These are phyloP conservation scores for Yamagishiella unicocca DNA, from an alignment of 139 green algal genomes.

Conservation along the genomic window DNA sequence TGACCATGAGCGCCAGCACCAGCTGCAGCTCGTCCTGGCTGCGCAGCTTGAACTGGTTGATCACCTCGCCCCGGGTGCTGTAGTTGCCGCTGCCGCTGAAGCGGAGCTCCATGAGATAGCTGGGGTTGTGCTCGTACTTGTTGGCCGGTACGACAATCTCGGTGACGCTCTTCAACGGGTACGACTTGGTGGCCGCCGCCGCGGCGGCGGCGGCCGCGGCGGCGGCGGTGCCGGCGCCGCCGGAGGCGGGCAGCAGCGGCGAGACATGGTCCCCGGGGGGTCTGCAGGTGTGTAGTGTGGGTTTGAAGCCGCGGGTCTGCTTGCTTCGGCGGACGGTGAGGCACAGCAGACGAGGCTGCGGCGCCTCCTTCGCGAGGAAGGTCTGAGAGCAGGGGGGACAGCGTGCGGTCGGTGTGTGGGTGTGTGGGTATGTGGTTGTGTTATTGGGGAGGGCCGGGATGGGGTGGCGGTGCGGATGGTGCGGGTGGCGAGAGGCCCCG, in stretches of 20 bases:
- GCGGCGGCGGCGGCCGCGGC: neutral
- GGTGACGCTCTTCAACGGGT: conserved; percentile 26
- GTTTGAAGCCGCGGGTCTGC: conserved; percentile 37
- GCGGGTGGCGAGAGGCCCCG: too few relatives aligned
- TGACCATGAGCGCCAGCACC: conserved; percentile 17
- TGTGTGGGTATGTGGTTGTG: too few relatives aligned
- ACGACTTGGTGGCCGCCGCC: neutral
- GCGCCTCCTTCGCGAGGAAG: conserved; percentile 44
- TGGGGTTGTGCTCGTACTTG: conserved; percentile 31
- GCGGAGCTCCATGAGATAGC: conserved; percentile 13
- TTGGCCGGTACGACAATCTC: conserved; percentile 29
- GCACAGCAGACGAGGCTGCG: conserved; percentile 43
- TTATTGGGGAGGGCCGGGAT: too few relatives aligned
- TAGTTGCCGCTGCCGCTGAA: conserved; percentile 34
- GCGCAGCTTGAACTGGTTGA: conserved; percentile 18
- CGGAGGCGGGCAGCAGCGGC: neutral
- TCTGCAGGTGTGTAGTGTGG: conserved; percentile 27
- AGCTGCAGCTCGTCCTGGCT: conserved; percentile 22
- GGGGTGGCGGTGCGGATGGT: too few relatives aligned
- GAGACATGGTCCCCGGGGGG: neutral
- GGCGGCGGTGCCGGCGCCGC: neutral
- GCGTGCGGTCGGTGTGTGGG: too few relatives aligned
- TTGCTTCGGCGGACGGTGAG: conserved; percentile 47
- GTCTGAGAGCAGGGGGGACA: too few relatives aligned
- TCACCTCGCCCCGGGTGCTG: neutral